These are phyloP conservation scores for Alternaria sp. DNA, from an alignment of 2,329 filamentous ascomycete species.

Conservation along the genomic window DNA sequence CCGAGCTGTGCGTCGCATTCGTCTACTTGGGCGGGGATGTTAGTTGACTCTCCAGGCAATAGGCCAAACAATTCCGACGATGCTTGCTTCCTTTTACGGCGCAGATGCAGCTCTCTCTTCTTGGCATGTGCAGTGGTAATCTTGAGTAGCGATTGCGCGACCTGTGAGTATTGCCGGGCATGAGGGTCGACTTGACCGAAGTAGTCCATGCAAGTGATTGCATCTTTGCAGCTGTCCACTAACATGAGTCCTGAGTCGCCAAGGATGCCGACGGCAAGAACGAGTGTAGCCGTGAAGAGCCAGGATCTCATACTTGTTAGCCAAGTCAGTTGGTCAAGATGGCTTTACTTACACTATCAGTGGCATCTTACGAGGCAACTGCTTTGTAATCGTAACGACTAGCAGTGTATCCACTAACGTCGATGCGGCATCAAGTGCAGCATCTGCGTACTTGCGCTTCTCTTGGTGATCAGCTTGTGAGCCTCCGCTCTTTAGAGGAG, in stretches of 20 bases:
- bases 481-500: conserved; percentile 37
- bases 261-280: conserved; percentile 34
- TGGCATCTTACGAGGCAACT: conserved; percentile 38
- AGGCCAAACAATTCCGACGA: conserved; percentile 41
- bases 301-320: conserved; percentile 29
- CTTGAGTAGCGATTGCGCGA: conserved; percentile 33
- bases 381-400: conserved; percentile 22
- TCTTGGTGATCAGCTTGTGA: conserved; percentile 33
- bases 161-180: conserved; percentile 39
- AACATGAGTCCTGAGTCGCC: conserved; percentile 32
- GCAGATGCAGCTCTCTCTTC: conserved; percentile 30
- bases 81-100: conserved; percentile 34
- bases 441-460: conserved; percentile 40
- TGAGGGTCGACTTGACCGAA: conserved; percentile 38
- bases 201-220: conserved; percentile 36
- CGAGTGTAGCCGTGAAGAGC: conserved; percentile 41
- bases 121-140: conserved; percentile 33
- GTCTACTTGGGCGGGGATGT: not conserved
- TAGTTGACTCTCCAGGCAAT: conserved; percentile 17
- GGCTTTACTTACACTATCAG: conserved; percentile 35
- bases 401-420: conserved; percentile 37
- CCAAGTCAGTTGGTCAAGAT: not conserved
- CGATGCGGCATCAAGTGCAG: conserved; percentile 36
- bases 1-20: not conserved
- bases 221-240: conserved; percentile 27